Percentiles rank a stretch among this genome's conserved stretches.
Evolutionary conservation across 2,329 filamentous ascomycete genomes (phyloP).

Genomic region (Aspergillus sp.): DNA sequence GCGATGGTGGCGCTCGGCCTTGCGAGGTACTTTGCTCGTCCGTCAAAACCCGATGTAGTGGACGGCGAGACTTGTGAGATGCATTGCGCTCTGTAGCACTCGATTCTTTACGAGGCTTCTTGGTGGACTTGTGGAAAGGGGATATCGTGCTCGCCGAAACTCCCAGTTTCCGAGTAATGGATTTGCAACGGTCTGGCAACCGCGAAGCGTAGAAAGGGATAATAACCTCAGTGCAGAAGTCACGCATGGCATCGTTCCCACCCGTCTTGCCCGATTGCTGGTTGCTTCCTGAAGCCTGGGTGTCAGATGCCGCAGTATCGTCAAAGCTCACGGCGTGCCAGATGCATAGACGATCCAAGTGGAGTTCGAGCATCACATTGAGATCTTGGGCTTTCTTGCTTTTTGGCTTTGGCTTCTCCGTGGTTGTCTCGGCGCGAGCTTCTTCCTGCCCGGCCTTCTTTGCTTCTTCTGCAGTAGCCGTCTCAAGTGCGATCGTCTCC

Average conservation of each 20-base stretch:
- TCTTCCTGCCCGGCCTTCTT: slow-evolving; percentile 19
- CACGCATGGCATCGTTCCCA: slow-evolving; percentile 47
- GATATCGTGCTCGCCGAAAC: slow-evolving; percentile 40
- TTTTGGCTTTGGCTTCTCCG: slow-evolving; percentile 25
- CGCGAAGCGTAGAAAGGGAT: slow-evolving; percentile 51
- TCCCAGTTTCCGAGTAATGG: slow-evolving; percentile 49
- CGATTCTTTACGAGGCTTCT: slow-evolving; percentile 31
- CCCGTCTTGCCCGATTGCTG: slow-evolving; percentile 33
- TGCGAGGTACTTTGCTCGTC: slow-evolving; percentile 41
- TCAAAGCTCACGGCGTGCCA: slow-evolving; percentile 50
- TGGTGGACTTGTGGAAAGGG: slow-evolving; percentile 32
- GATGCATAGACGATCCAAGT: slow-evolving; percentile 51
- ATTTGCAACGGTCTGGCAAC: slow-evolving; percentile 48
- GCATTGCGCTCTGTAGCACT: slow-evolving; percentile 33
- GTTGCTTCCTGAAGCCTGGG: slow-evolving; percentile 28
- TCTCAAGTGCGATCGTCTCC: slow-evolving; percentile 47
- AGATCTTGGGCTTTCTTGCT: slow-evolving; percentile 45
- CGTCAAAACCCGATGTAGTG: slow-evolving; percentile 48
- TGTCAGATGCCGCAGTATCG: slow-evolving; percentile 31
- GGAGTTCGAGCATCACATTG: slow-evolving; percentile 45
- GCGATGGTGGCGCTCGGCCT: slow-evolving; percentile 33
- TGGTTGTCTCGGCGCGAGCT: slow-evolving; percentile 7
- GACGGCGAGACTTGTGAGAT: slow-evolving; percentile 32
- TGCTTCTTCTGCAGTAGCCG: slow-evolving; percentile 19
- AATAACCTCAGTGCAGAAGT: slow-evolving; percentile 52